A percentile compares a stretch with the other conserved stretches of the same genome.
These are phyloP conservation scores for Cladophialophora carrionii DNA, from an alignment of 2,329 filamentous ascomycete genomes.

Conservation along the genomic window DNA sequence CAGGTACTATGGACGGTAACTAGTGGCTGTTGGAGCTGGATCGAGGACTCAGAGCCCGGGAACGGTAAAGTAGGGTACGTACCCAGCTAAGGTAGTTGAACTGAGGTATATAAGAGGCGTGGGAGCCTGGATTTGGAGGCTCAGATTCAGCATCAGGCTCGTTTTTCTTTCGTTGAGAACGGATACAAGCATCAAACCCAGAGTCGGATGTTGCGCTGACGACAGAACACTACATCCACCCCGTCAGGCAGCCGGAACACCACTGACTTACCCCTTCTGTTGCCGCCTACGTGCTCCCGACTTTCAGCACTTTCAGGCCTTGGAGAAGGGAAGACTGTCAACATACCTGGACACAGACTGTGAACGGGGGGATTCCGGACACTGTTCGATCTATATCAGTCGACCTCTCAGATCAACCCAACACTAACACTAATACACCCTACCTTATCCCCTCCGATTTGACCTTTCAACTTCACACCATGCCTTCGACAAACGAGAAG, in stretches of 20 bases:
- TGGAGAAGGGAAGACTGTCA: too few species aligned
- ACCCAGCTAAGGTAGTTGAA: too few species aligned
- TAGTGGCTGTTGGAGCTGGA: background rate
- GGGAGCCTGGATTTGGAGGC: background rate
- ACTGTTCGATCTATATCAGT: too few species aligned
- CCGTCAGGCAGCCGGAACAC: too few species aligned
- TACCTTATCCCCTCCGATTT: background rate
- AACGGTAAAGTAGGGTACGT: background rate
- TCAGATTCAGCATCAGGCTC: background rate
- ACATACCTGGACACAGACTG: too few species aligned
- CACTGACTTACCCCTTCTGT: too few species aligned
- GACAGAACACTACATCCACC: too few species aligned
- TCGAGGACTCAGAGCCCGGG: background rate
- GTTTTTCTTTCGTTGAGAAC: background rate
- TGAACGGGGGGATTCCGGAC: too few species aligned
- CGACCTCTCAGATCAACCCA: background rate
- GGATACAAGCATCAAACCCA: background rate
- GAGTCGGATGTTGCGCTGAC: background rate
- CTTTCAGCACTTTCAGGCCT: too few species aligned
- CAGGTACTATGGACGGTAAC: background rate
- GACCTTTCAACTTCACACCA: background rate
- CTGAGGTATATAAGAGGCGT: background rate
- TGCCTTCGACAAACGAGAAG: constrained; percentile 23
- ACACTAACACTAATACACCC: background rate
- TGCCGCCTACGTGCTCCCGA: too few species aligned